Conservation (phyloP, 169 alveolate genomes). For the Babesia bovis region DNA sequence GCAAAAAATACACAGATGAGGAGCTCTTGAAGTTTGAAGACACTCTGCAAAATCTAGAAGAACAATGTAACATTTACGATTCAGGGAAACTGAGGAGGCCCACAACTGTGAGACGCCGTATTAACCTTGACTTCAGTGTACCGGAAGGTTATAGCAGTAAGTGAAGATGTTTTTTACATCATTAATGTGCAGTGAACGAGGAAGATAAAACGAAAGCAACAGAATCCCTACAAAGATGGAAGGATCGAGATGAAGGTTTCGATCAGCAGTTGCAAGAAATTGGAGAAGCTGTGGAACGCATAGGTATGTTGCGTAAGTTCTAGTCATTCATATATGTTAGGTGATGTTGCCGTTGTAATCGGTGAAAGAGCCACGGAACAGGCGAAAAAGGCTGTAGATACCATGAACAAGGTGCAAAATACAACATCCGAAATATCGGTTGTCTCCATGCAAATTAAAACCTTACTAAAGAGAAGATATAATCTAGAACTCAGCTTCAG, state of each 20-base stretch:
- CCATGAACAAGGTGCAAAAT: slow-evolving; percentile 44
- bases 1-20: slow-evolving; percentile 56
- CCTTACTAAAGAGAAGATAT: slow-evolving; percentile 59
- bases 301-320: slow-evolving; percentile 29
- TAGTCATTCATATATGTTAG: neutral
- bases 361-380: slow-evolving; percentile 60
- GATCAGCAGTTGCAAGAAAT: slow-evolving; percentile 73
- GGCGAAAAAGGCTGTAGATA: slow-evolving; percentile 55
- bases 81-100: slow-evolving; percentile 1
- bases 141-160: neutral
- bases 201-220: slow-evolving; percentile 61
- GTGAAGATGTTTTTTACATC: neutral
- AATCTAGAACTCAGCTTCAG: slow-evolving; percentile 58
- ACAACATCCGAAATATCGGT: slow-evolving; percentile 51
- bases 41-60: slow-evolving; percentile 51
- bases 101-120: slow-evolving; percentile 3
- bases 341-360: slow-evolving; percentile 57
- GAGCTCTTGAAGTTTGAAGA: slow-evolving; percentile 42
- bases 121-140: slow-evolving; percentile 16
- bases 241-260: slow-evolving; percentile 70
- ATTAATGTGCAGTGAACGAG: slow-evolving; percentile 19
- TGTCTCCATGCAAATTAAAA: slow-evolving; percentile 63
- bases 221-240: slow-evolving; percentile 70
- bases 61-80: slow-evolving; percentile 33
- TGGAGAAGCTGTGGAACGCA: slow-evolving; percentile 78